Percentiles rank a stretch among this genome's conserved stretches.
phyloP scores from a whole-genome alignment of 1,284 basidiomycete genomes.

The Ustilago esculenta region DNA sequence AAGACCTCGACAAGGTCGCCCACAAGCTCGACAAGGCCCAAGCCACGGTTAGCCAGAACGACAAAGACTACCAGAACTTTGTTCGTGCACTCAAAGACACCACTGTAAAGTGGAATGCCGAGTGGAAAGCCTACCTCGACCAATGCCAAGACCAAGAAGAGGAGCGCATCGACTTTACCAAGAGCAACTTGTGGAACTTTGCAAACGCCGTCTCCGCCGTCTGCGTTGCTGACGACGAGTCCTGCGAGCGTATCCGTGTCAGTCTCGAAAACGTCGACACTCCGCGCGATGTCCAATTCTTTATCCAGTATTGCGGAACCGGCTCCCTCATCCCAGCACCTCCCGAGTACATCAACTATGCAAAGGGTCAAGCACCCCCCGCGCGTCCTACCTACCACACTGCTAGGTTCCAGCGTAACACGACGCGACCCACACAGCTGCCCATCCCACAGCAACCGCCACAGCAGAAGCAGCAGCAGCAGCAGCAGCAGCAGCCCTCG shows the following conservation, averaged over 20 bases:
- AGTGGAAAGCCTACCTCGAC: slow-evolving; percentile 78
- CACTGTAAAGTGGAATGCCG: slow-evolving; percentile 84
- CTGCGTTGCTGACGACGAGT: slow-evolving; percentile 92
- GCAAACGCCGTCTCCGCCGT: slow-evolving; percentile 95
- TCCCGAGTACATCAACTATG: slow-evolving; percentile 66
- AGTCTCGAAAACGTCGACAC: slow-evolving; percentile 64
- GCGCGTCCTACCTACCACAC: slow-evolving; percentile 46
- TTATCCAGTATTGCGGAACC: slow-evolving; percentile 63
- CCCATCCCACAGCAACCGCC: slow-evolving; percentile 30
- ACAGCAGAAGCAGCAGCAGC: slow-evolving; percentile 24
- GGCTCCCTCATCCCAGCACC: slow-evolving; percentile 63
- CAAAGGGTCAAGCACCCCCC: slow-evolving; percentile 60
- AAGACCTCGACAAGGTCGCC: slow-evolving; percentile 89
- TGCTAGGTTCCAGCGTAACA: slow-evolving; percentile 61
- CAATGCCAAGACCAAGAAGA: slow-evolving; percentile 95
- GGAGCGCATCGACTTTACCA: slow-evolving; percentile 89
- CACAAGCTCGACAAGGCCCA: slow-evolving; percentile 87
- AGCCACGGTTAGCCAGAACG: slow-evolving; percentile 83
- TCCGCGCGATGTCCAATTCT: slow-evolving; percentile 55
- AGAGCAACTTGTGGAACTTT: slow-evolving; percentile 94
- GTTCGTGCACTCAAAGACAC: slow-evolving; percentile 83
- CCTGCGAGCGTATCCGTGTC: slow-evolving; percentile 64
- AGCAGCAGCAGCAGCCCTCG: slow-evolving; percentile 13
- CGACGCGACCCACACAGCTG: slow-evolving; percentile 50
- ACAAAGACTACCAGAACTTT: slow-evolving; percentile 84